Percentiles rank a stretch among this genome's conserved stretches.
Conservation (phyloP, 1,284 basidiomycete genomes). For the Ceratobasidium sp. region DNA sequence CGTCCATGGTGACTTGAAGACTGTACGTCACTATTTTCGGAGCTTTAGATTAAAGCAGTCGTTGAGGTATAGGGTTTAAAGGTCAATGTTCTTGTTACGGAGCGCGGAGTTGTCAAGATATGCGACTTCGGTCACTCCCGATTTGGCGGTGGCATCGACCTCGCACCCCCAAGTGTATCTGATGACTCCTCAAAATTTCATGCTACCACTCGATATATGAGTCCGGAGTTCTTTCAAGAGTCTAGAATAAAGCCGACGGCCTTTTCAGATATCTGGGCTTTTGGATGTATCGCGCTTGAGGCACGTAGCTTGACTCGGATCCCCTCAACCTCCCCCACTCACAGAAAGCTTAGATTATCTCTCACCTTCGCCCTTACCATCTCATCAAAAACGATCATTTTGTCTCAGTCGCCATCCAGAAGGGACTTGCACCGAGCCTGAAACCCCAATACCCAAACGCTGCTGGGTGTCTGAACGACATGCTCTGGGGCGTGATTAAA, state of each 20-base stretch:
- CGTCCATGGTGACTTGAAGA: constrained; percentile 32
- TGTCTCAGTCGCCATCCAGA: constrained; percentile 7
- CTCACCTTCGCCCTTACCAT: constrained; percentile 28
- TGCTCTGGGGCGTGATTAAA: constrained; percentile 16
- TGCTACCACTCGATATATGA: constrained; percentile 27
- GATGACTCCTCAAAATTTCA: constrained; percentile 23
- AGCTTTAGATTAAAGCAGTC: too few relatives aligned
- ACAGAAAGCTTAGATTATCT: constrained; percentile 4
- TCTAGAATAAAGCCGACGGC: background rate
- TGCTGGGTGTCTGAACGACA: constrained; percentile 35
- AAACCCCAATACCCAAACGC: constrained; percentile 34
- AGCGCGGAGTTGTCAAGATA: constrained; percentile 1
- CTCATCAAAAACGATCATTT: constrained; percentile 12
- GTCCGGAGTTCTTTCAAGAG: constrained; percentile 10
- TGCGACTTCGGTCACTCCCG: constrained; percentile 37
- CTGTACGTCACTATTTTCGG: background rate
- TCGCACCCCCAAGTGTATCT: background rate
- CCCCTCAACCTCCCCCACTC: background rate
- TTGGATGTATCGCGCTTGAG: constrained; percentile 33
- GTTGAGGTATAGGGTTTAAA: too few relatives aligned
- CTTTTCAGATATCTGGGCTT: constrained; percentile 32
- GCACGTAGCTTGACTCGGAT: background rate
- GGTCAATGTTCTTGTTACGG: constrained; percentile 20
- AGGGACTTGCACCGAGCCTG: constrained; percentile 5
- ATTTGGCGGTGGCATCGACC: background rate